A percentile compares a stretch with the other conserved stretches of the same genome.
Conservation (phyloP, 176 grass and related monocot genomes). For the Tillandsia fasciculata region DNA sequence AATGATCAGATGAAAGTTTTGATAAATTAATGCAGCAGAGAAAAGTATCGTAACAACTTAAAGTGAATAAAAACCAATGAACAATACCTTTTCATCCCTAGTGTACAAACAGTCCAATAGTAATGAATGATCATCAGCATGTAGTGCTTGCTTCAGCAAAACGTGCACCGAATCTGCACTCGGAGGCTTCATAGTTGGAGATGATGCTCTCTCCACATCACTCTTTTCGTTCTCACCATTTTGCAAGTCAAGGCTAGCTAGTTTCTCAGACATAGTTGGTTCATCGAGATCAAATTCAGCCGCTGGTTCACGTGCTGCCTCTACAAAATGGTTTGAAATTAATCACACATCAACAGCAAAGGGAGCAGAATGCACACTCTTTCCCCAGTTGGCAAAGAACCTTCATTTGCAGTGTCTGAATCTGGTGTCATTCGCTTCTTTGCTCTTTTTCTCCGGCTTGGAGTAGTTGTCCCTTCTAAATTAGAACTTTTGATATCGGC, state of each 20-base stretch:
- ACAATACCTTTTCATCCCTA: constrained; percentile 65
- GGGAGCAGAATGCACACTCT: constrained; percentile 1
- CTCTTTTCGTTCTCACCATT: constrained; percentile 19
- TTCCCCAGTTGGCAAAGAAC: background rate
- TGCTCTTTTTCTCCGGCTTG: constrained; percentile 21
- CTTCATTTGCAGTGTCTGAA: constrained; percentile 42
- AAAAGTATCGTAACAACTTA: background rate
- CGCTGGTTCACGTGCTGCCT: constrained; percentile 18
- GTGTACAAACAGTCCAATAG: constrained; percentile 67
- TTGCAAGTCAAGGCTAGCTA: constrained; percentile 52
- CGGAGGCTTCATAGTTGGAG: constrained; percentile 38
- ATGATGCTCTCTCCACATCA: constrained; percentile 25
- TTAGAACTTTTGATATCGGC: constrained; percentile 19
- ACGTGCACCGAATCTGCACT: constrained; percentile 88
- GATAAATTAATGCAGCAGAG: constrained; percentile 3
- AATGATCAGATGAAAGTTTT: constrained; percentile 11
- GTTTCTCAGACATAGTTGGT: constrained; percentile 78
- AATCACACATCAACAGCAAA: background rate
- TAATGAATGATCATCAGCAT: constrained; percentile 64
- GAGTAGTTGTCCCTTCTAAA: constrained; percentile 23
- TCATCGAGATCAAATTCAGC: constrained; percentile 51
- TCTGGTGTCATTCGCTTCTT: constrained; percentile 55
- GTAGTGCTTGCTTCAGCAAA: constrained; percentile 93
- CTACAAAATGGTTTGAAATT: constrained; percentile 27
- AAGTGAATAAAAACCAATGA: constrained; percentile 12